A percentile compares a stretch with the other conserved stretches of the same genome.
Evolutionary conservation across 2,329 filamentous ascomycete species (phyloP).

Genomic region (Colletotrichum orchidophilum): DNA sequence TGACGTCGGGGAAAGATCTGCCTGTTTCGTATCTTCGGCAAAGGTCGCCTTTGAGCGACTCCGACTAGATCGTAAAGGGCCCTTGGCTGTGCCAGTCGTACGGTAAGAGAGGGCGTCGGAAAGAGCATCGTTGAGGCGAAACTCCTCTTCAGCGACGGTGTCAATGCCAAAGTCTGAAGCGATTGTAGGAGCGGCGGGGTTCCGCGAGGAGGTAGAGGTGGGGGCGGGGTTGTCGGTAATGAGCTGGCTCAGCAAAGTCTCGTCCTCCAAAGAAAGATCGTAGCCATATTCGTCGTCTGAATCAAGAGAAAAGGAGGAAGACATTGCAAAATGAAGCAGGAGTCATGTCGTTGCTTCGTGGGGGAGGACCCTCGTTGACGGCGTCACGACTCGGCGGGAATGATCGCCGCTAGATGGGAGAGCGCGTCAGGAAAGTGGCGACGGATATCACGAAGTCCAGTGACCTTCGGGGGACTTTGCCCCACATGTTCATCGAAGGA

Average conservation of each 20-base stretch:
- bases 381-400: slow-evolving; percentile 24
- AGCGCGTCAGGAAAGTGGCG: slow-evolving; percentile 7
- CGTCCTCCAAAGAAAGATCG: slow-evolving; percentile 57
- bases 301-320: slow-evolving; percentile 36
- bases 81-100: slow-evolving; percentile 11
- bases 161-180: slow-evolving; percentile 23
- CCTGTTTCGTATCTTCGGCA: slow-evolving; percentile 20
- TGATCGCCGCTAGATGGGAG: slow-evolving; percentile 19
- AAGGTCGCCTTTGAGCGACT: slow-evolving; percentile 27
- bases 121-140: slow-evolving; percentile 27
- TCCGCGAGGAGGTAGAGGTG: neutral
- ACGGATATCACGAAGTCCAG: neutral
- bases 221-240: slow-evolving; percentile 35
- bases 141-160: slow-evolving; percentile 16
- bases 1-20: slow-evolving; percentile 29
- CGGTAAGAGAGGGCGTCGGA: slow-evolving; percentile 39
- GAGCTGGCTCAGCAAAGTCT: slow-evolving; percentile 50
- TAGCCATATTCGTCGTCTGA: slow-evolving; percentile 57
- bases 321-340: slow-evolving; percentile 4
- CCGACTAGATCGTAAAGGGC: neutral
- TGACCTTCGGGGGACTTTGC: neutral
- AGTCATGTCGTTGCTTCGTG: slow-evolving; percentile 5
- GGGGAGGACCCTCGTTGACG: neutral
- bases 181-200: neutral
- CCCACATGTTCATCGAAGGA: too few species aligned